These are phyloP conservation scores for Pseudozyma tsukubaensis DNA, from an alignment of 1,284 basidiomycete genomes.

Conservation along the genomic window DNA sequence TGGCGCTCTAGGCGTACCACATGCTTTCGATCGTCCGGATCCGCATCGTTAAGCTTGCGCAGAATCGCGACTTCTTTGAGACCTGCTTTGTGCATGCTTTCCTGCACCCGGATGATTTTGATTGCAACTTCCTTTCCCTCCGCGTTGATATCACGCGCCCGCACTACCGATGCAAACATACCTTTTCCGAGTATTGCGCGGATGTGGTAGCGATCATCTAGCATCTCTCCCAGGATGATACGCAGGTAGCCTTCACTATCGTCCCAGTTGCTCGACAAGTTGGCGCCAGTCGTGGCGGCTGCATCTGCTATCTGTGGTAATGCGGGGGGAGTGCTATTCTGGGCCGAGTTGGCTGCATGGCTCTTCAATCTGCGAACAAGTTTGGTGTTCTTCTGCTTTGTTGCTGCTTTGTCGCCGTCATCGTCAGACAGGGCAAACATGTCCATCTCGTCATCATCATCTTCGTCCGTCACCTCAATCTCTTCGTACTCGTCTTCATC, in stretches of 20 bases:
- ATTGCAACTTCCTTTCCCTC: conserved; percentile 84
- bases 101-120: conserved; percentile 95
- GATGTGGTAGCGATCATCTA: conserved; percentile 95
- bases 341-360: not conserved
- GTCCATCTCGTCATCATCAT: conserved; percentile 65
- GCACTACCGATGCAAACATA: conserved; percentile 97
- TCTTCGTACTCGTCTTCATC: conserved; percentile 57
- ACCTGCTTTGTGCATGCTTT: conserved; percentile 97
- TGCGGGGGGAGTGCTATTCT: not conserved
- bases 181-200: conserved; percentile 94
- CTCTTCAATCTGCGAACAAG: conserved; percentile 44
- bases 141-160: conserved; percentile 76
- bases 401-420: conserved; percentile 4
- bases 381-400: conserved; percentile 51
- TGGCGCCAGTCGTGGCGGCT: conserved; percentile 21
- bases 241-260: conserved; percentile 96
- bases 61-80: conserved; percentile 91
- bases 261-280: conserved; percentile 73
- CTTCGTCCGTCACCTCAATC: conserved; percentile 63
- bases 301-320: conserved; percentile 1
- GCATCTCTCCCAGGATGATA: conserved; percentile 87
- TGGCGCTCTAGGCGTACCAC: conserved; percentile 88
- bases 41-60: conserved; percentile 84
- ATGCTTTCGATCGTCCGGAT: conserved; percentile 97
- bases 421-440: conserved; percentile 65